Evolutionary conservation across 352 stramenopile genomes (phyloP), one percentile per base, ranked within the genome.

Genomic region (Phytophthora cryptogea): DNA sequence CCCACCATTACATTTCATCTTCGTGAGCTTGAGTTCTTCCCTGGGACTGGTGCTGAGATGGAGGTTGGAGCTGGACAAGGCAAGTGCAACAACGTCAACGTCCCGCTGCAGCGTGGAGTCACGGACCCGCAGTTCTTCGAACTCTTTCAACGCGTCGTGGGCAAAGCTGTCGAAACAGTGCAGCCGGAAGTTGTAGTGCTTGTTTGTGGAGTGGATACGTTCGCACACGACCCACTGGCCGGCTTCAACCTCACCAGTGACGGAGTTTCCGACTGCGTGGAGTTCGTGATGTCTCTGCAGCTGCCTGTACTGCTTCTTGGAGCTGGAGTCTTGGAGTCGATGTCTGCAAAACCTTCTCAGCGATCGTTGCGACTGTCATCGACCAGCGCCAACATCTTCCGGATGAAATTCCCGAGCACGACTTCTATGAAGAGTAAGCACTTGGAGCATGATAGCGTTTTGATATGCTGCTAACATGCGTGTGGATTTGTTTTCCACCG

Each of bases 121-220:
- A 74, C 59, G 0, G 77, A 95, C 53, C 39, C 57, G 1, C 56
- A 78, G 49, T 92, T 91, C 47, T 47, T 74, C 16, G 17, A 48
- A 23, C 54, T 90, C 2, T 90, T 88, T 47, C 49, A 72, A 4
- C 54, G 64, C 2, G 37, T 83, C 6, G 49, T 91, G 2, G 26
- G 45, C 17, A 68, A 70, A 26, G 62, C 83, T n/a, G 68, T 75
- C 1, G 60, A 76, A 13, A 45, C 50, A 6, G 65, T 91, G 17
- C 52, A 72, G 14, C 78, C 81, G 0, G 32, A 86, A n/a, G 54
- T 66, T 2, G 23, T 92, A 13, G 79, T 92, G 28, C 48, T 94
- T 8, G 71, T 82, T 37, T 83, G 86, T n/a, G 81, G 81, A 7
- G 81, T 88, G n/a, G 80, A 94, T 55, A 88, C 80, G 16, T 47